Evolutionary conservation across 345 rosid genomes (phyloP).

Genomic region (Brassica incana): DNA sequence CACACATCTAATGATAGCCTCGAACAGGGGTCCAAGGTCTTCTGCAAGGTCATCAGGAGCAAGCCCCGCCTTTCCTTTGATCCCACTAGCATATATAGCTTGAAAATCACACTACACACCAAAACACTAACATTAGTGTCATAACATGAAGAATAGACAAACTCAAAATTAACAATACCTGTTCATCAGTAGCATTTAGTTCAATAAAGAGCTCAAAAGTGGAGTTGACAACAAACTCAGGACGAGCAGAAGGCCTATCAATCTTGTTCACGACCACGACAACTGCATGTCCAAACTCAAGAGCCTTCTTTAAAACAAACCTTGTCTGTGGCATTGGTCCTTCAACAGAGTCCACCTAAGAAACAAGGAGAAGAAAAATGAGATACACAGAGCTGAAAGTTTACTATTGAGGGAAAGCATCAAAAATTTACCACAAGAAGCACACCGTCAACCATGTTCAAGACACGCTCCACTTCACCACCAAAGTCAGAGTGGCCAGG

Average conservation of each 20-base stretch:
- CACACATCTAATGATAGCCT: slow-evolving; percentile 88
- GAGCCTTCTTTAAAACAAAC: slow-evolving; percentile 95
- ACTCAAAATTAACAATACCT: slow-evolving; percentile 52
- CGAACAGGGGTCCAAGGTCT: slow-evolving; percentile 92
- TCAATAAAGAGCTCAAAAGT: slow-evolving; percentile 97
- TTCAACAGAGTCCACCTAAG: slow-evolving; percentile 96
- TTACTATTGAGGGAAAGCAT: slow-evolving; percentile 11
- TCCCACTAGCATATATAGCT: slow-evolving; percentile 91
- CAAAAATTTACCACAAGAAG: slow-evolving; percentile 78
- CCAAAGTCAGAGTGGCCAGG: slow-evolving; percentile 99
- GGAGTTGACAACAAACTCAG: slow-evolving; percentile 86
- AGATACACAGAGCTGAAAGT: slow-evolving; percentile 6
- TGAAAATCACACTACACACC: slow-evolving; percentile 90
- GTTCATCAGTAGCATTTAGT: slow-evolving; percentile 94
- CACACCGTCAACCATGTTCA: slow-evolving; percentile 99
- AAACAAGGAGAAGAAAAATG: not conserved
- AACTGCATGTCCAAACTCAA: slow-evolving; percentile 93
- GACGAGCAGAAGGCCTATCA: slow-evolving; percentile 95
- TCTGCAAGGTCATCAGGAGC: slow-evolving; percentile 82
- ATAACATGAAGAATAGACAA: not conserved
- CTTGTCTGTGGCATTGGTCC: slow-evolving; percentile 99
- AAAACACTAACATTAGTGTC: slow-evolving; percentile 8
- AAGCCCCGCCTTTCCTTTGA: slow-evolving; percentile 91
- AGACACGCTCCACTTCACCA: slow-evolving; percentile 98
- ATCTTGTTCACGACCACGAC: slow-evolving; percentile 97